A percentile compares a stretch with the other conserved stretches of the same genome.
Evolutionary conservation across 129 eudicot species (phyloP).

Genomic region (Flaveria robusta): DNA sequence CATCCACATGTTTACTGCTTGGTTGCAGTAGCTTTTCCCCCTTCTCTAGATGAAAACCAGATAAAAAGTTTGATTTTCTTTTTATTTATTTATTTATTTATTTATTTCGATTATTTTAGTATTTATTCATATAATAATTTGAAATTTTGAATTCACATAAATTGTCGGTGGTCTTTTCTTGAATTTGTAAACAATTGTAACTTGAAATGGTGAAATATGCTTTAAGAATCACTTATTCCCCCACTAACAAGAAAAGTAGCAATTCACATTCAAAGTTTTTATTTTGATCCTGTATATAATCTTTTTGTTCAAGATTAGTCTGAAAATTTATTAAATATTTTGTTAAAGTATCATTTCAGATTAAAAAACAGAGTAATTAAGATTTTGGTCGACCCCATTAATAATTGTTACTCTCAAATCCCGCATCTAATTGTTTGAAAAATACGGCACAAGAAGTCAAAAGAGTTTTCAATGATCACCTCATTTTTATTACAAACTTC

Average conservation of each 20-base stretch:
- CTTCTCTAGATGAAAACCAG: constrained; percentile 4
- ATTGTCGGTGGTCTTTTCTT: constrained; percentile 19
- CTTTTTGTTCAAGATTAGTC: no score
- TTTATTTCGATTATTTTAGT: not conserved
- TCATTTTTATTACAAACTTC: constrained; percentile 1
- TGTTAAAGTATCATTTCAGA: no score
- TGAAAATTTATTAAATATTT: not conserved
- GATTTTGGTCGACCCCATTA: constrained; percentile 1
- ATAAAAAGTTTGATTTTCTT: not conserved
- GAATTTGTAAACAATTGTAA: no score
- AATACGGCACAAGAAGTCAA: not conserved
- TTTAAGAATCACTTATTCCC: no score
- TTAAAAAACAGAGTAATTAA: not conserved
- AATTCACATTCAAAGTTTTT: no score
- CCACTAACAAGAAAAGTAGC: no score
- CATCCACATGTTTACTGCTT: not conserved
- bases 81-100: no score
- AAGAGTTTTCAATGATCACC: not conserved
- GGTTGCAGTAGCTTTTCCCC: no score
- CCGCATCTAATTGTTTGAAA: constrained; percentile 12
- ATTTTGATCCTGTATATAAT: no score
- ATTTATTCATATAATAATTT: constrained; percentile 1
- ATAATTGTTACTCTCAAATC: constrained; percentile 7
- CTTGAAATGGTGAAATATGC: no score
- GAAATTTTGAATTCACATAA: constrained; percentile 14